Evolutionary conservation across 371 early-diverging fungal species (phyloP), one percentile per base, ranked within the genome.

Genomic region (Lichtheimia hyalospora): DNA sequence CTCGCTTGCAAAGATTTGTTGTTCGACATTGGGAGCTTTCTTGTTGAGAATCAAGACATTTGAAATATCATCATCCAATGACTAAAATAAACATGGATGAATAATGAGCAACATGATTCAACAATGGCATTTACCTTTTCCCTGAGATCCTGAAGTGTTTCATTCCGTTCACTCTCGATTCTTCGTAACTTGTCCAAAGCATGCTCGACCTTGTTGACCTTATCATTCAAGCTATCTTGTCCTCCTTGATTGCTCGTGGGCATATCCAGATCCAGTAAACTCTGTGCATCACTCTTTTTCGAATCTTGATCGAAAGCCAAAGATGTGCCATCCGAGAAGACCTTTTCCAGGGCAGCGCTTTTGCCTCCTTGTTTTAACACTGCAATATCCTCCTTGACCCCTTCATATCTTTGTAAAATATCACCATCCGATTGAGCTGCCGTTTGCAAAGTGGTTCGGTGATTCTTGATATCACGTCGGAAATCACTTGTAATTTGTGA

Each of bases 1-100:
- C 66, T 98, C 96, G 54, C 87, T 74, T 3, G 89, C 84, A 83
- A 97, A 96, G 10, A 98, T 77, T 56, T 94, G 91, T 39, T 84
- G 85, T 63, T 95, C 95, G 10, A 88, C 83, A 54, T 90, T 87
- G 10, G 80, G 71, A 1, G 72, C 68, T 66, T 86, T 88, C 60
- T 91, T 92, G 81, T 94, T 93, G 6, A 93, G 60, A 50, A 97
- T 83, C 61, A 98, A 71, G 8, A 91, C 55, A 16, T 87, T 81
- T 10, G 93, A 89, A 42, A 97, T 96, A 66, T 98, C 97, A 70
- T 97, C 97, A 57, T 91, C 76, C 54, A 88, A 85, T 0, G 91
- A 80, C 89, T 91, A 67, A 1, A 15, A 48, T n/a, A 8, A 5
- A 13, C 39, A 34, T 21, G 34, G n/a, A 23, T 42, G 48, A 20